These are phyloP conservation scores for Taiozyma onychis DNA, from an alignment of 1,139 yeast species.

Conservation along the genomic window DNA sequence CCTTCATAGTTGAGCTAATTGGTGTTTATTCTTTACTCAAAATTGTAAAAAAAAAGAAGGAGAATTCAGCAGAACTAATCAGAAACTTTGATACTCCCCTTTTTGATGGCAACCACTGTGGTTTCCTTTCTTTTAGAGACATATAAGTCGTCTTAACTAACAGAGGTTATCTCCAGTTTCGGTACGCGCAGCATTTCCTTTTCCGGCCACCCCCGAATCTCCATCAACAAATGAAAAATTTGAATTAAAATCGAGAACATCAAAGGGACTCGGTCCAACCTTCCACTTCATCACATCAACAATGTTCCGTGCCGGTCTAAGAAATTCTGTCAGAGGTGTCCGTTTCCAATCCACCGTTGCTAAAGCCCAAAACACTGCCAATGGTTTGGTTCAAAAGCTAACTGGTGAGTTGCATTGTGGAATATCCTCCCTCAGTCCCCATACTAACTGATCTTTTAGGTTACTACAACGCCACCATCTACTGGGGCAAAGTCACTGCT, in stretches of 20 bases:
- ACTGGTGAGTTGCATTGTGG: conserved; percentile 29
- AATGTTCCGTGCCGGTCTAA: conserved; percentile 14
- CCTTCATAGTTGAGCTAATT: no score
- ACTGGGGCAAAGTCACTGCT: conserved; percentile 87
- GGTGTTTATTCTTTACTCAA: no score
- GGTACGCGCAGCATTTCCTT: conserved; percentile 2
- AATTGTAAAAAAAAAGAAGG: no score
- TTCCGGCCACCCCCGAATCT: conserved; percentile 1
- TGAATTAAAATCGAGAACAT: conserved; percentile 7
- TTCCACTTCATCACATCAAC: conserved; percentile 5
- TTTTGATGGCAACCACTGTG: no score
- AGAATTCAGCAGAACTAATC: no score
- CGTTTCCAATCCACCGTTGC: conserved; percentile 38
- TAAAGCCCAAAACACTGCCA: conserved; percentile 37
- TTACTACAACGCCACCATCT: conserved; percentile 46
- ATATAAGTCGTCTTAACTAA: no score
- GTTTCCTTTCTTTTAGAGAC: no score
- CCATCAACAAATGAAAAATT: conserved; percentile 1
- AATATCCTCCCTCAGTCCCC: conserved; percentile 1
- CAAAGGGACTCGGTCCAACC: not conserved
- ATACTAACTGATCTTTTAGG: conserved; percentile 13
- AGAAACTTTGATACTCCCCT: no score
- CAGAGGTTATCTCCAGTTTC: not conserved
- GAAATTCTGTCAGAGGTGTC: conserved; percentile 29
- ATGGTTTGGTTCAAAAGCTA: conserved; percentile 42